A percentile compares a stretch with the other conserved stretches of the same genome.
Evolutionary conservation across 2,329 filamentous ascomycete species (phyloP).

Genomic region (Gnomoniopsis smithogilvyi): DNA sequence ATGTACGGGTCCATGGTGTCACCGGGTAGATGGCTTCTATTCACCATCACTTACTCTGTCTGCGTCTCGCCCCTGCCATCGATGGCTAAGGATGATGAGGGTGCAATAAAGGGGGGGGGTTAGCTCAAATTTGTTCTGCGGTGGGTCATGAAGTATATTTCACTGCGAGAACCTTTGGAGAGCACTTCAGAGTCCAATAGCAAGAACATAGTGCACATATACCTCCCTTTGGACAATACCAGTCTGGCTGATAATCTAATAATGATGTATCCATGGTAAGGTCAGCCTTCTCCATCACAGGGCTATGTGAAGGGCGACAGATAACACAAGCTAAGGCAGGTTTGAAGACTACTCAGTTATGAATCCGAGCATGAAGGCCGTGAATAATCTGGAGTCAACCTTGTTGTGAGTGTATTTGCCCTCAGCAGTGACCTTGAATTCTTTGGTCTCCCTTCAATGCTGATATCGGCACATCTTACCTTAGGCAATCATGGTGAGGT

Average conservation of each 20-base stretch:
- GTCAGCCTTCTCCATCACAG: too few relatives aligned
- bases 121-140: constrained; percentile 54
- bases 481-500: constrained; percentile 38
- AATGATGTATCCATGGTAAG: too few relatives aligned
- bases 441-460: constrained; percentile 35
- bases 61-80: constrained; percentile 53
- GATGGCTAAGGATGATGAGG: constrained; percentile 52
- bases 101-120: too few relatives aligned
- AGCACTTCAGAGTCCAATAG: too few relatives aligned
- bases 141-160: constrained; percentile 29
- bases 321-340: too few relatives aligned
- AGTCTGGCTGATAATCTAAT: too few relatives aligned
- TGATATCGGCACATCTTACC: constrained; percentile 37
- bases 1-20: constrained; percentile 38
- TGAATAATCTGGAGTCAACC: constrained; percentile 40
- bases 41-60: constrained; percentile 55
- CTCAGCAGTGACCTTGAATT: constrained; percentile 31
- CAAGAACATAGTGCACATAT: too few relatives aligned
- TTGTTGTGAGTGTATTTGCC: constrained; percentile 32
- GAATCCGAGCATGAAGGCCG: constrained; percentile 35
- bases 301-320: not conserved
- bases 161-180: not conserved
- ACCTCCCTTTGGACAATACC: too few relatives aligned
- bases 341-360: constrained; percentile 24
- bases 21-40: constrained; percentile 53